Evolutionary conservation across 768 basidiomycete genomes (phyloP), one percentile per base, ranked within the genome.

Genomic region (Macrocybe gigantea): DNA sequence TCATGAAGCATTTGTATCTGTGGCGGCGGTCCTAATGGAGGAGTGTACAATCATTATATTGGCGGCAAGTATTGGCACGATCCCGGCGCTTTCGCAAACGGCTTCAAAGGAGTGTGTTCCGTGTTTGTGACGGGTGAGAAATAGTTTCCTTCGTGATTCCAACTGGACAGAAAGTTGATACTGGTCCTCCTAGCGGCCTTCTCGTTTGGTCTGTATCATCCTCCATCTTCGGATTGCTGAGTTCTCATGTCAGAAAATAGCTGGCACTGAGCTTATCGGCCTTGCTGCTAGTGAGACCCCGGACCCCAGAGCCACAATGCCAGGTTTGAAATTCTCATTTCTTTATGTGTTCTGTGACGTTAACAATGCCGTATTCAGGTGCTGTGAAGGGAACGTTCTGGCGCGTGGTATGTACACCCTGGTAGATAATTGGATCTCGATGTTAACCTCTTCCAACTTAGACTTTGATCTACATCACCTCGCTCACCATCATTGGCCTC

Each of bases 301-400:
- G 15, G 68, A 75, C 53, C 71, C 73, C 14, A 67, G 72, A 44
- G 54, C 61, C 22, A 69, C 69, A 11, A 71, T 73, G 68, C 71
- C 71, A 8, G 54, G 48, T 48, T 22, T 13, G 45, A 22, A 22
- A 22, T 22, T 22, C 22, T 22, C 22, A 22, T 22, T 22, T 22
- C 22, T 4, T 4, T 22, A 22, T 4, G 22, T 22, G 4, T 22
- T 22, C 22, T 22, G 22, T 22, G 22, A 22, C 22, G 22, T 22
- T 22, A 22, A 22, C 37, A 34, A 48, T 13, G 6, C 11, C 14
- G 6, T 36, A 51, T 41, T 38, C 39, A 48, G 60, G 62, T 35
- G 72, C 73, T 35, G 71, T 75, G 32, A 73, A 73, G 62, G 71
- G 71, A 34, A 73, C 71, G 2, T 72, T 75, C 60, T 73, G 72